Evolutionary conservation across 1,139 yeast genomes (phyloP).

Genomic region (Pichia norvegensis): DNA sequence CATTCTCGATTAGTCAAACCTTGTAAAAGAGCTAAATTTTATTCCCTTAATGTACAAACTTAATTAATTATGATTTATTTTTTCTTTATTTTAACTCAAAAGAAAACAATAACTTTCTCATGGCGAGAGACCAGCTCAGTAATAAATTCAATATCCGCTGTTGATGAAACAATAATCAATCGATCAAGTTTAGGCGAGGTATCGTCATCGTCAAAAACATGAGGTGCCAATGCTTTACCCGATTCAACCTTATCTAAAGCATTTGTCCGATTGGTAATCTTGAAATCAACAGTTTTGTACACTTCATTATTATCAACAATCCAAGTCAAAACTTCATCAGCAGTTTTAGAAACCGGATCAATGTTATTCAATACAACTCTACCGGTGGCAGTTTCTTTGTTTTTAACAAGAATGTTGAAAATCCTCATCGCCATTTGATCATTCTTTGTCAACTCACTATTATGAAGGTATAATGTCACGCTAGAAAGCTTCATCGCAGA

Average conservation of each 20-base stretch:
- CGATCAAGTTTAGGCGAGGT: slow-evolving; percentile 14
- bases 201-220: slow-evolving; percentile 8
- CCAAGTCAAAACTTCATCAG: slow-evolving; percentile 7
- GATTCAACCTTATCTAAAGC: neutral
- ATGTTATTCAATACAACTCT: slow-evolving; percentile 15
- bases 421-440: slow-evolving; percentile 22
- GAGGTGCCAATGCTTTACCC: slow-evolving; percentile 6
- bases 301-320: slow-evolving; percentile 1
- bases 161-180: slow-evolving; percentile 18
- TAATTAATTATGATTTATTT: neutral
- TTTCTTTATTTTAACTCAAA: slow-evolving; percentile 5
- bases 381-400: slow-evolving; percentile 17
- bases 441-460: slow-evolving; percentile 11
- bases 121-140: slow-evolving; percentile 16
- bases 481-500: slow-evolving; percentile 21
- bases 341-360: slow-evolving; percentile 11
- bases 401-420: slow-evolving; percentile 19
- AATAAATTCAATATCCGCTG: slow-evolving; percentile 11
- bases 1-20: slow-evolving; percentile 3
- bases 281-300: slow-evolving; percentile 2
- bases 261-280: slow-evolving; percentile 2
- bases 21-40: neutral
- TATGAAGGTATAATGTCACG: slow-evolving; percentile 18
- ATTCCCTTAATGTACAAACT: neutral
- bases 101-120: slow-evolving; percentile 23